Evolutionary conservation across 805 yeast species (phyloP).

Genomic region (Metschnikowia kofuensis): DNA sequence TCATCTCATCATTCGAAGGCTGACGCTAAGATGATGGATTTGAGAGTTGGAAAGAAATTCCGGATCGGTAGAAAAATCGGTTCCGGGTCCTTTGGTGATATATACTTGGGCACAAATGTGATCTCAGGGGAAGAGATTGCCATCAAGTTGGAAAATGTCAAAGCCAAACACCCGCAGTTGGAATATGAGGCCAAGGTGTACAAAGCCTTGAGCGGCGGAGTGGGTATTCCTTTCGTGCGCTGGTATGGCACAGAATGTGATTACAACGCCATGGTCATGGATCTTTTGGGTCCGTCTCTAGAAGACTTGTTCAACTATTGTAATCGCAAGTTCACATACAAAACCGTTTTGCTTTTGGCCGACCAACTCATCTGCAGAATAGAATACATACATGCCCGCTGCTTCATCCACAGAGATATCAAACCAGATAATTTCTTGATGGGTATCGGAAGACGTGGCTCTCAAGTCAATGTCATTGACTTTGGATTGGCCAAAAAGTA

Average conservation of each 20-base stretch:
- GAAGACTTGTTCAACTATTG: slow-evolving; percentile 97
- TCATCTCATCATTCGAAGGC: slow-evolving; percentile 13
- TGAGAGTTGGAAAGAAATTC: slow-evolving; percentile 90
- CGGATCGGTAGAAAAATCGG: slow-evolving; percentile 95
- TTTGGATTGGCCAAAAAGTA: slow-evolving; percentile 92
- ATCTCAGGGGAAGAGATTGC: slow-evolving; percentile 98
- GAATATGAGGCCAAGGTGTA: slow-evolving; percentile 97
- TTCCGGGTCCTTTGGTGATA: slow-evolving; percentile 96
- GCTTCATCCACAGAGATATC: slow-evolving; percentile 82
- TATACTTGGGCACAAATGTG: slow-evolving; percentile 87
- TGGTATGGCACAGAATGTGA: slow-evolving; percentile 98
- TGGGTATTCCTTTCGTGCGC: slow-evolving; percentile 94
- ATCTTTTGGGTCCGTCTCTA: slow-evolving; percentile 88
- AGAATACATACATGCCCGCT: slow-evolving; percentile 92
- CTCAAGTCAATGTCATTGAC: slow-evolving; percentile 91
- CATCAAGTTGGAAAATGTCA: slow-evolving; percentile 83
- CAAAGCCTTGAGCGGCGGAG: slow-evolving; percentile 92
- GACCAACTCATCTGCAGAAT: slow-evolving; percentile 93
- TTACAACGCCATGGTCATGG: slow-evolving; percentile 95
- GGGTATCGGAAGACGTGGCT: slow-evolving; percentile 93
- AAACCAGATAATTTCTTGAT: slow-evolving; percentile 81
- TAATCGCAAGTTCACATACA: slow-evolving; percentile 86
- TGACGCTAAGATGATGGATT: slow-evolving; percentile 43
- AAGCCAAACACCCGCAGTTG: slow-evolving; percentile 94
- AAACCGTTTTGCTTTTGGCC: slow-evolving; percentile 88